A percentile compares a stretch with the other conserved stretches of the same genome.
phyloP scores from a whole-genome alignment of 2,329 filamentous ascomycete species.

The Tolypocladium cylindrosporum region DNA sequence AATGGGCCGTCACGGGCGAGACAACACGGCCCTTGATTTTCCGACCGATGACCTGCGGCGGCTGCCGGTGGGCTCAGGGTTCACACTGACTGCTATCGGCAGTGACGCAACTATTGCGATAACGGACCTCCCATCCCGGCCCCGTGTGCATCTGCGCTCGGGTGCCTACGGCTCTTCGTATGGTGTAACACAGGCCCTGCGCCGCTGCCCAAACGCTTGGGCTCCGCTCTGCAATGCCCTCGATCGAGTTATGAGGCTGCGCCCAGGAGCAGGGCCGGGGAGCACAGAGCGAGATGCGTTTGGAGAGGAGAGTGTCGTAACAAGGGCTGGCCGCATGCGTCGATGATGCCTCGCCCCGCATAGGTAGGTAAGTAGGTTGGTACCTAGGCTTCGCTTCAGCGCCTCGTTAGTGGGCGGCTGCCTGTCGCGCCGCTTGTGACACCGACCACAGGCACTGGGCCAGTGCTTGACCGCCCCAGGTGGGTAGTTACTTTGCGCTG shows the following conservation, averaged over 20 bases:
- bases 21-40: background rate
- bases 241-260: background rate
- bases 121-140: background rate
- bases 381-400: background rate
- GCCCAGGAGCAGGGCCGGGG: background rate
- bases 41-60: background rate
- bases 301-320: background rate
- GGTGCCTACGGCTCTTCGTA: background rate
- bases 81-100: background rate
- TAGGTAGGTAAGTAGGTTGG: no score
- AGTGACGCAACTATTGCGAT: background rate
- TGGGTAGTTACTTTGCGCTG: background rate
- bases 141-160: background rate
- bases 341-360: background rate
- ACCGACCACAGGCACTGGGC: background rate
- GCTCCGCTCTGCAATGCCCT: background rate
- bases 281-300: background rate
- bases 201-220: background rate
- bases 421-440: background rate
- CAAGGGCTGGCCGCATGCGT: background rate
- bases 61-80: background rate
- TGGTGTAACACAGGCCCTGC: no score
- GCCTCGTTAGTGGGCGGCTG: background rate
- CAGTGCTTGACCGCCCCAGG: background rate
- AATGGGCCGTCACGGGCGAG: background rate